A percentile compares a stretch with the other conserved stretches of the same genome.
These are phyloP conservation scores for Tolypocladium guangdongense DNA, from an alignment of 2,329 filamentous ascomycete species.

Conservation along the genomic window DNA sequence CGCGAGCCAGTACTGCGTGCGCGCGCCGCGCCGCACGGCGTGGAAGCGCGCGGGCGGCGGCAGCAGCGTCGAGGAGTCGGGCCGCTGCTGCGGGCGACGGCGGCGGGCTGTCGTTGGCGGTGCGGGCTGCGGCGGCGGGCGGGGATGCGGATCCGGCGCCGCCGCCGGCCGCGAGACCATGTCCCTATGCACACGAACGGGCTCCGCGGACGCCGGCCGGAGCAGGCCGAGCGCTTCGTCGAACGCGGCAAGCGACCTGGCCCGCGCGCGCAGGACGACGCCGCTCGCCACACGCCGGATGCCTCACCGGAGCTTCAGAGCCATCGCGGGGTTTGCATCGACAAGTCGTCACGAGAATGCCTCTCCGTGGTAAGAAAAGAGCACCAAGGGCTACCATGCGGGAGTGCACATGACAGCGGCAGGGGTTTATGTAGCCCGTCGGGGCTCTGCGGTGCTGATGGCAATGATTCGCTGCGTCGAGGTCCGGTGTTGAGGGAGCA, in stretches of 20 bases:
- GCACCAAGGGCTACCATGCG: neutral
- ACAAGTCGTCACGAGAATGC: neutral
- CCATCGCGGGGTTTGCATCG: neutral
- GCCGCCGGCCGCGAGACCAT: neutral
- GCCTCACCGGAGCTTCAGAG: neutral
- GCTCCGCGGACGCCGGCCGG: neutral
- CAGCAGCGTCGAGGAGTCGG: neutral
- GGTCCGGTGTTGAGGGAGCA: neutral
- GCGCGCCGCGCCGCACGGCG: neutral
- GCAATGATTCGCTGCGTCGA: neutral
- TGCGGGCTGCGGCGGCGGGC: too few species aligned
- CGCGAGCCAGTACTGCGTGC: conserved; percentile 8
- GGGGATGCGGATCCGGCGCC: neutral
- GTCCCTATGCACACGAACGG: neutral
- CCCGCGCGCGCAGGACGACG: neutral
- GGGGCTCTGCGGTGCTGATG: too few species aligned
- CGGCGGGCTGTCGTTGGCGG: too few species aligned
- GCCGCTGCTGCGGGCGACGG: too few species aligned
- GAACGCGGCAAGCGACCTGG: neutral
- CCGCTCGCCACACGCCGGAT: neutral
- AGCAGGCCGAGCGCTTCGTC: neutral
- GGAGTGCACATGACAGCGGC: neutral
- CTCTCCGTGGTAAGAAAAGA: neutral
- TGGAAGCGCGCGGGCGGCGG: neutral
- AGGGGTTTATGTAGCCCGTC: neutral